Evolutionary conservation across 805 yeast genomes (phyloP).

Genomic region (Naumovozyma dairenensis): DNA sequence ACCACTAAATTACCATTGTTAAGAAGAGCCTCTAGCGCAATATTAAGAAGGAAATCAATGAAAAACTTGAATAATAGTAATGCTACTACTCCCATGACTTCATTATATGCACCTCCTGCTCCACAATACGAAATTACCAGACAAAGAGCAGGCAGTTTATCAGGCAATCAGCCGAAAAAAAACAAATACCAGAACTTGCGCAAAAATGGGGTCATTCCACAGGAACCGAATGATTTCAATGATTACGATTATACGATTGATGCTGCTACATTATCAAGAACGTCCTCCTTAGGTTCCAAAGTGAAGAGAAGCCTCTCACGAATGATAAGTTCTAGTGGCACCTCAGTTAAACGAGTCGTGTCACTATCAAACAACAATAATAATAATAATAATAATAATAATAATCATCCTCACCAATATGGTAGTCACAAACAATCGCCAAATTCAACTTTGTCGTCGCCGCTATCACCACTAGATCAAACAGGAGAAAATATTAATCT

Average conservation of each 20-base stretch:
- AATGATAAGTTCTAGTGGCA: conserved; percentile 17
- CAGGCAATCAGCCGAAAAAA: background rate
- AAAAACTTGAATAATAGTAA: conserved; percentile 2
- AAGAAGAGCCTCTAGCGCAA: conserved; percentile 26
- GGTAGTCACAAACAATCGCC: background rate
- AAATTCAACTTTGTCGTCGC: background rate
- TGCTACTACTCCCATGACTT: background rate
- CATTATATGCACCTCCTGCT: conserved; percentile 1
- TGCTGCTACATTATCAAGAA: conserved; percentile 8
- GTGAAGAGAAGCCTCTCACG: conserved; percentile 22
- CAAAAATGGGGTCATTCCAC: conserved; percentile 1
- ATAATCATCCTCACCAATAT: too few species aligned
- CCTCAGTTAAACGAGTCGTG: background rate
- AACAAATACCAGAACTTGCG: conserved; percentile 1
- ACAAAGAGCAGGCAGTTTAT: background rate
- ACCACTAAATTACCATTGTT: too few species aligned
- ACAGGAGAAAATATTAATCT: background rate
- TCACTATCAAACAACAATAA: background rate
- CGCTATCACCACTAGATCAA: background rate
- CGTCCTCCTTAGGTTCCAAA: conserved; percentile 22
- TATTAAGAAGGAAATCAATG: conserved; percentile 22
- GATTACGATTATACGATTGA: too few species aligned
- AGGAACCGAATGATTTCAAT: too few species aligned
- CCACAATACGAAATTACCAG: background rate
- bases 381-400: background rate